Evolutionary conservation across 345 rosid species (phyloP).

Genomic region (Dipteronia dyeriana): DNA sequence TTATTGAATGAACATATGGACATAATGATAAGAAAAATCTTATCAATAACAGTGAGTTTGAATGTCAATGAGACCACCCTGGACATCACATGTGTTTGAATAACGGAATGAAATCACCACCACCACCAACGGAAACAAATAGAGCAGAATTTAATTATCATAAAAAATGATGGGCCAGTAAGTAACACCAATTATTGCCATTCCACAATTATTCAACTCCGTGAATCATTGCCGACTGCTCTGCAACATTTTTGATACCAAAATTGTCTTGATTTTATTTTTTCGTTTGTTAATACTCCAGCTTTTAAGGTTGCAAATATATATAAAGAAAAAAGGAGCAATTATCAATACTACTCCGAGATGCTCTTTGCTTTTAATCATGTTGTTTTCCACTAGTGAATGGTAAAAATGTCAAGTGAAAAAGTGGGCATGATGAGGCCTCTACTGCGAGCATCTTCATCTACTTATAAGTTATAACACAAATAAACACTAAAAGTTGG

Average conservation of each 20-base stretch:
- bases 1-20: too few relatives aligned
- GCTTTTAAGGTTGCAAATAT: background rate
- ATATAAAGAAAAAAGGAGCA: background rate
- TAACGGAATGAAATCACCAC: background rate
- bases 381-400: slow-evolving; percentile 18
- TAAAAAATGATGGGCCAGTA: background rate
- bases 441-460: background rate
- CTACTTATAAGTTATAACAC: background rate
- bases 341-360: background rate
- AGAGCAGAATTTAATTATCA: background rate
- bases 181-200: background rate
- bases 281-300: background rate
- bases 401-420: background rate
- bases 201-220: background rate
- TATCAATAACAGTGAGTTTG: background rate
- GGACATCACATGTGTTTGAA: background rate
- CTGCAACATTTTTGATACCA: background rate
- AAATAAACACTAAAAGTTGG: background rate
- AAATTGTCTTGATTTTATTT: background rate
- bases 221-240: background rate
- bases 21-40: background rate
- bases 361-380: slow-evolving; percentile 15
- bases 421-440: background rate
- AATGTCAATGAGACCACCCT: background rate
- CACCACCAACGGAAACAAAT: background rate